Evolutionary conservation across 192 early-diverging fungal species (phyloP).

Genomic region (Rhizoclosmatium globosum): DNA sequence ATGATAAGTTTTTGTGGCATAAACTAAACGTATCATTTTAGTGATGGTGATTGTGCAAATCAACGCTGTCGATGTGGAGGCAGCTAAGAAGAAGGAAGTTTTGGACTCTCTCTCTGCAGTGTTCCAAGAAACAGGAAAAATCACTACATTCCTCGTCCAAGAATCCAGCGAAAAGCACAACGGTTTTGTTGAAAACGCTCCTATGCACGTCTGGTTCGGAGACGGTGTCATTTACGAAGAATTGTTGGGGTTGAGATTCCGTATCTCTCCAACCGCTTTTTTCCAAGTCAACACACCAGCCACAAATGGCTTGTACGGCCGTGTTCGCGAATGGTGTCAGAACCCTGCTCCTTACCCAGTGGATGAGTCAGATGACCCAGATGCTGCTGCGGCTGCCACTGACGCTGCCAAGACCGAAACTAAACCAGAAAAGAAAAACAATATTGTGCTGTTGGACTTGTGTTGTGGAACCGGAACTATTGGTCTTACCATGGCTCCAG

Average conservation of each 20-base stretch:
- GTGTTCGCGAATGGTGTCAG: constrained; percentile 58
- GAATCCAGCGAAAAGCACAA: constrained; percentile 59
- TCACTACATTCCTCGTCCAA: constrained; percentile 63
- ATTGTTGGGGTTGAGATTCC: constrained; percentile 69
- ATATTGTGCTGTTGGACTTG: constrained; percentile 68
- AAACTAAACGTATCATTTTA: constrained; percentile 13
- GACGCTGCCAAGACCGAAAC: constrained; percentile 23
- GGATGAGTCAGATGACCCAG: neutral
- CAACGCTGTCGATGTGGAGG: constrained; percentile 54
- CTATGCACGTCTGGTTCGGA: constrained; percentile 59
- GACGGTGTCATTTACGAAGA: constrained; percentile 68
- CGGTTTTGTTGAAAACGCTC: constrained; percentile 61
- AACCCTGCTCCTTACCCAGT: constrained; percentile 37
- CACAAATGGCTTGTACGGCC: constrained; percentile 71
- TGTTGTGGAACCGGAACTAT: constrained; percentile 91
- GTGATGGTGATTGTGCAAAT: constrained; percentile 73
- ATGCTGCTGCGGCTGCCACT: neutral
- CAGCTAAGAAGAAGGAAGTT: constrained; percentile 40
- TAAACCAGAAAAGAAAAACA: constrained; percentile 2
- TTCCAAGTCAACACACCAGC: constrained; percentile 83
- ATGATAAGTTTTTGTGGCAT: neutral
- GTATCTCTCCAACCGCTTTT: constrained; percentile 77
- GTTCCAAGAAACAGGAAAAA: constrained; percentile 27
- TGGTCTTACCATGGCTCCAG: constrained; percentile 75
- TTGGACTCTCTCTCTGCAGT: constrained; percentile 39